Conservation (phyloP, 805 yeast genomes). For the Suhomyces emberorum region DNA sequence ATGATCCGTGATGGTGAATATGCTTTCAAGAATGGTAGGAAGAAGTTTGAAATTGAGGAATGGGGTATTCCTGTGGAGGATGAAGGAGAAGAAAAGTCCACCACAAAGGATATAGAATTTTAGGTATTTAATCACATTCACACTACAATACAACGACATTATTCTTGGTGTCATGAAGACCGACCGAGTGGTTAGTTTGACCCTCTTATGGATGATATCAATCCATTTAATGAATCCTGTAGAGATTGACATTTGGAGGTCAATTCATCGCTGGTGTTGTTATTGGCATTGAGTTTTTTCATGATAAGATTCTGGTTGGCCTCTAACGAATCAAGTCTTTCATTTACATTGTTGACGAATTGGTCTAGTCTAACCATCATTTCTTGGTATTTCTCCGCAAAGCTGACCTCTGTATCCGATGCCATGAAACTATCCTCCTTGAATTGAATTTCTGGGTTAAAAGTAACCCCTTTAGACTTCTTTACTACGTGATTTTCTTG, state of each 20-base stretch:
- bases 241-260: not conserved
- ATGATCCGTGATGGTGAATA: conserved; percentile 68
- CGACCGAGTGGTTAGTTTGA: not conserved
- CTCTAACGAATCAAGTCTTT: conserved; percentile 1
- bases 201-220: conserved; percentile 21
- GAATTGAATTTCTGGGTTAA: not conserved
- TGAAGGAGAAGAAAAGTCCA: conserved; percentile 40
- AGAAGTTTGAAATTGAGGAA: conserved; percentile 80
- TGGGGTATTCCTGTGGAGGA: conserved; percentile 99
- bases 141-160: too few relatives aligned
- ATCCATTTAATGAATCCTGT: conserved; percentile 1
- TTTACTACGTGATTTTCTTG: not conserved
- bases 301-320: conserved; percentile 2
- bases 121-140: too few relatives aligned
- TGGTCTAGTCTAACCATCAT: not conserved
- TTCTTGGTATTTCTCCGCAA: not conserved
- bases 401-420: not conserved
- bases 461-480: conserved; percentile 1
- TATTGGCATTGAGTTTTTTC: not conserved
- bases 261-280: not conserved
- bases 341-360: conserved; percentile 1
- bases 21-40: conserved; percentile 81
- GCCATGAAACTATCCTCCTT: not conserved
- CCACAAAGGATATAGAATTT: conserved; percentile 36
- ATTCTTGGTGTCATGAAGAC: too few relatives aligned